Base-by-base conservation (phyloP, 441 rosid genomes). In the Populus hybrid region DNA sequence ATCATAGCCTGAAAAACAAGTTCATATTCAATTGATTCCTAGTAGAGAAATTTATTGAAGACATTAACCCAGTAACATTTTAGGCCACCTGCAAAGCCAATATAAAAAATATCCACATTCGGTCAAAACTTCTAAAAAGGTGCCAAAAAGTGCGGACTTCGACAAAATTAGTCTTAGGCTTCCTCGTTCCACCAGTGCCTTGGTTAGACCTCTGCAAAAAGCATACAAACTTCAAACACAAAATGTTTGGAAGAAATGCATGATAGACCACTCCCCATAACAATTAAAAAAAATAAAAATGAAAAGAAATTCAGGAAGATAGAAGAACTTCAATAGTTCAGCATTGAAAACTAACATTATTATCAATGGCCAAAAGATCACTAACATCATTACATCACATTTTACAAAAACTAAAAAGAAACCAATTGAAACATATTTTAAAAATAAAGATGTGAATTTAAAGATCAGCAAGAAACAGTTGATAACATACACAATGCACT, bases 91-190 rank as follows among this genome's bases (percentile, higher is more conserved):
- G 99, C 8, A 97, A 84, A 80, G 97, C 91, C 91, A 97, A 70
- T 73, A 89, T 81, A 82, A 94, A 87, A 89, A 97, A 97, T 83
- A 93, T 90, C 99, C 99, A 97, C 98, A 93, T 89, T 38, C 99
- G 89, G 78, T 93, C 98, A 71, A 97, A 97, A 85, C 97, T 94
- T 84, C 99, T 88, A 77, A 86, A 97, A 24, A 97, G 91, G 83
- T 97, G 94, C 91, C 89, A 92, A 87, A 93, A 97, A n/a, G 99
- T 97, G 75, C 98, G 98, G 78, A 91, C 92, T 90, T 97, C 99
- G 79, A 97, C 99, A 92, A 97, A 97, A 85, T 97, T 94, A 73
- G 94, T 90, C 86, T 97, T 97, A 35, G 98, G 94, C 83, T 91
- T 89, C 82, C 87, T 83, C 86, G 89, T 92, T 75, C 90, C 94